phyloP scores from a whole-genome alignment of 345 rosid genomes.

The Salix purpurea region DNA sequence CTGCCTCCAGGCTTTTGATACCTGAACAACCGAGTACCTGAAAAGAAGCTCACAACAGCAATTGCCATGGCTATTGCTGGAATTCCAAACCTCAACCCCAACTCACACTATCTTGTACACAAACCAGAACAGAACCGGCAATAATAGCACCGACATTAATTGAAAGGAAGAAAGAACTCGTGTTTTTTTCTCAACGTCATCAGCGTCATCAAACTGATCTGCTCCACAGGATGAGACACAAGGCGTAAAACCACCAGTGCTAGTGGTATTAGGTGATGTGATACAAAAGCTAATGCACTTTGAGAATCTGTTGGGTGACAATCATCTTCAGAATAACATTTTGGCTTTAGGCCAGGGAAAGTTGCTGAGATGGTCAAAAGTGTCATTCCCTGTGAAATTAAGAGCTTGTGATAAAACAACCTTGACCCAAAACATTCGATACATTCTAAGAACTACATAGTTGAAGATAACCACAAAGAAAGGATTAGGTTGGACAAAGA shows the following conservation, averaged over 20 bases:
- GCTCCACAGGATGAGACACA: constrained; percentile 59
- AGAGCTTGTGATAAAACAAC: background rate
- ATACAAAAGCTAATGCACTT: constrained; percentile 31
- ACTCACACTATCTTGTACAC: constrained; percentile 46
- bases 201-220: constrained; percentile 52
- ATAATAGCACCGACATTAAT: constrained; percentile 47
- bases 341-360: constrained; percentile 38
- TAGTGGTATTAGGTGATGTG: constrained; percentile 42
- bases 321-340: constrained; percentile 25
- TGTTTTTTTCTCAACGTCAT: constrained; percentile 36
- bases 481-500: background rate
- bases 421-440: background rate
- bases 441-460: background rate
- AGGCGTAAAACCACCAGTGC: constrained; percentile 58
- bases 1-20: constrained; percentile 51
- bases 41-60: constrained; percentile 45
- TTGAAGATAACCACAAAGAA: background rate
- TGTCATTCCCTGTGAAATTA: constrained; percentile 43
- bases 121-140: constrained; percentile 46
- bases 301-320: constrained; percentile 35
- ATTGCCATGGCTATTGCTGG: constrained; percentile 52
- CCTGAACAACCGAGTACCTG: constrained; percentile 41
- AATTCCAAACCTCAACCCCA: constrained; percentile 57
- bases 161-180: constrained; percentile 49
- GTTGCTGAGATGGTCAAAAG: constrained; percentile 49